Evolutionary conservation across 2,329 filamentous ascomycete genomes (phyloP), one percentile per base, ranked within the genome.

Genomic region (Periglandula ipomoeae): DNA sequence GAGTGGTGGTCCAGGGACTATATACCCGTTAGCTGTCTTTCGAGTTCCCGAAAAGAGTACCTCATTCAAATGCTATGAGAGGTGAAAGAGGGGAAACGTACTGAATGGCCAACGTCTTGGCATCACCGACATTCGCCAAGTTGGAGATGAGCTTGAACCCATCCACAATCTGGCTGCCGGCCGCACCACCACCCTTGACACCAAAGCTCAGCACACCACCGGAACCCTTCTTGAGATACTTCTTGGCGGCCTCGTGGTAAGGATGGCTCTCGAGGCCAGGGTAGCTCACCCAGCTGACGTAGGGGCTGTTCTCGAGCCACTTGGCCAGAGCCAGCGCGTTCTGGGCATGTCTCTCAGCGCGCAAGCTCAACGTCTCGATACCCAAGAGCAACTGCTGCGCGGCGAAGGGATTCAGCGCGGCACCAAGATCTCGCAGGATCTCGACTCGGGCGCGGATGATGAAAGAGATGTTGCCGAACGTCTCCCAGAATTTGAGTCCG

Each of bases 131-230:
- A 64, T 98, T 98, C 50, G 93, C 93, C 57, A 97, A 73, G 70
- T 97, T 96, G 17, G 89, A 95, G 59, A 97, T 89, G 57, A 98
- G 71, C 77, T 94, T 93, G 74, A 98, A 94, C 58, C 82, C 82
- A 68, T 98, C 93, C 46, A 97, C 93, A 27, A 97, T 81, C 68
- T 89, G 82, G 65, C 82, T 86, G 52, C 93, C 91, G 15, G 86
- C 89, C n/a, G 71, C 75, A 52, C 80, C 87, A 52, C 87, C 89
- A 3, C 91, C 90, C 72, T 94, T 95, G 53, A 96, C 85, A 47
- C 93, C 93, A 58, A 98, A 93, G 59, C 87, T 94, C 54, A 98
- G 69, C 17, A 98, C 90, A 59, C 93, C 90, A 44, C 91, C 91
- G 59, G 85, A 93, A 7, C 91, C 91, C 53, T 84, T 78, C 60